Evolutionary conservation across 1,139 yeast genomes (phyloP).

Genomic region (Hyphopichia buzzinii): DNA sequence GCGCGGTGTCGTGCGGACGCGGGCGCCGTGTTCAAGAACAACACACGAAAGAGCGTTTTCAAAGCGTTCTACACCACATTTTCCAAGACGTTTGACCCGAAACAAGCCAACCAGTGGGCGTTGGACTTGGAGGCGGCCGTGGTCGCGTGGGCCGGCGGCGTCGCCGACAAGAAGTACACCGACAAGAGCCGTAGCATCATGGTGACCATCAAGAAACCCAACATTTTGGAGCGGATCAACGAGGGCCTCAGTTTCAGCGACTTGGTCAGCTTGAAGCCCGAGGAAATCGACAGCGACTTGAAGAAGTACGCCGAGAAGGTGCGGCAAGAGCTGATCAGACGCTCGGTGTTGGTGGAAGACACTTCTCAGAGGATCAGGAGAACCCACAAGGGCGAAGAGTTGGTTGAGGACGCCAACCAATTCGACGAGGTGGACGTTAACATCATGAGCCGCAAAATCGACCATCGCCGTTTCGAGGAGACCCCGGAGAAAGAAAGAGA

Average conservation of each 20-base stretch:
- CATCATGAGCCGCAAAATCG: slow-evolving; percentile 41
- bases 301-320: slow-evolving; percentile 69
- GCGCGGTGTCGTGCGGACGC: slow-evolving; percentile 21
- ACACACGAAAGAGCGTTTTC: slow-evolving; percentile 34
- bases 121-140: slow-evolving; percentile 42
- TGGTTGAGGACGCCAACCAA: slow-evolving; percentile 52
- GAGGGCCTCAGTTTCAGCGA: slow-evolving; percentile 27
- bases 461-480: slow-evolving; percentile 38
- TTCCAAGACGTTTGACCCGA: slow-evolving; percentile 42
- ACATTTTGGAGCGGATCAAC: slow-evolving; percentile 27
- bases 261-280: slow-evolving; percentile 31
- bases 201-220: slow-evolving; percentile 34
- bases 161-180: slow-evolving; percentile 31
- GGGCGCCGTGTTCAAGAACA: slow-evolving; percentile 23
- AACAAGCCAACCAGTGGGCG: slow-evolving; percentile 38
- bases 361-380: slow-evolving; percentile 61
- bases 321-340: slow-evolving; percentile 63
- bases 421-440: slow-evolving; percentile 27
- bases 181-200: slow-evolving; percentile 43
- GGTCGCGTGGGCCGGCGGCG: slow-evolving; percentile 19
- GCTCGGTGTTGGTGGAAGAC: slow-evolving; percentile 56
- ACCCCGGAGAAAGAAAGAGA: slow-evolving; percentile 7
- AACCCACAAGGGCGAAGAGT: slow-evolving; percentile 85
- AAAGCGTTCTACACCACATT: slow-evolving; percentile 39
- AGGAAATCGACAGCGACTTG: slow-evolving; percentile 62